Conservation (phyloP, 2,329 filamentous ascomycete genomes). For the Didymella lethalis region DNA sequence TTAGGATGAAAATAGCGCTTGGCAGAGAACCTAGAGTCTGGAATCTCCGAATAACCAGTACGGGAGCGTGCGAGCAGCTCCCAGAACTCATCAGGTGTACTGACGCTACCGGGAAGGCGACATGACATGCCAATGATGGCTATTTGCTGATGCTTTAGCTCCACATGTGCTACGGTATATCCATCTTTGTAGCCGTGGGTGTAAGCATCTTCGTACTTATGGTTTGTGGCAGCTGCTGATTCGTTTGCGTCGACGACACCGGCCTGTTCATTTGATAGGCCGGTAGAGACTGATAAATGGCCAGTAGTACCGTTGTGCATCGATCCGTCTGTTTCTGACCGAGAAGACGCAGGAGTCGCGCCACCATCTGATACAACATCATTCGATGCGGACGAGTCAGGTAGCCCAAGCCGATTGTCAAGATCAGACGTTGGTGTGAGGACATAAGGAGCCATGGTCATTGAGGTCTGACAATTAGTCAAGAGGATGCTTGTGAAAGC, state of each 20-base stretch:
- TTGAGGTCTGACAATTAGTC: not conserved
- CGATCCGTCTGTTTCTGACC: not conserved
- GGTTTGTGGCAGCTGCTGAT: not conserved
- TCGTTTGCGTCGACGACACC: not conserved
- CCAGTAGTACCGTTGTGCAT: not conserved
- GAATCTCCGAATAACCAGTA: constrained; percentile 47
- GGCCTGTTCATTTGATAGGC: not conserved
- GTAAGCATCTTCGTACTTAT: constrained; percentile 26
- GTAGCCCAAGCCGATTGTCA: constrained; percentile 12
- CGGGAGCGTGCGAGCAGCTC: constrained; percentile 35
- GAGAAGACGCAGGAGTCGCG: constrained; percentile 1
- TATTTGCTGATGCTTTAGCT: constrained; percentile 33
- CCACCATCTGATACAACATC: not conserved
- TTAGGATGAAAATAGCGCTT: constrained; percentile 50
- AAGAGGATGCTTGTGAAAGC: not conserved
- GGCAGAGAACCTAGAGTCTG: constrained; percentile 50
- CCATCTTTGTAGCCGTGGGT: constrained; percentile 31
- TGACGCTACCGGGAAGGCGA: constrained; percentile 36
- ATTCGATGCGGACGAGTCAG: not conserved
- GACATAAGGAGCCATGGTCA: constrained; percentile 30
- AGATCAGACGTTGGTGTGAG: constrained; percentile 29
- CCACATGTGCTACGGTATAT: constrained; percentile 23
- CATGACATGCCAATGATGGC: constrained; percentile 53
- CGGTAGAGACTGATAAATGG: not conserved
- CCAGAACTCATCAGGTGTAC: constrained; percentile 40